Percentiles rank a stretch among this genome's conserved stretches.
Evolutionary conservation across 2,329 filamentous ascomycete genomes (phyloP).

Genomic region (Trichoderma oligosporum): DNA sequence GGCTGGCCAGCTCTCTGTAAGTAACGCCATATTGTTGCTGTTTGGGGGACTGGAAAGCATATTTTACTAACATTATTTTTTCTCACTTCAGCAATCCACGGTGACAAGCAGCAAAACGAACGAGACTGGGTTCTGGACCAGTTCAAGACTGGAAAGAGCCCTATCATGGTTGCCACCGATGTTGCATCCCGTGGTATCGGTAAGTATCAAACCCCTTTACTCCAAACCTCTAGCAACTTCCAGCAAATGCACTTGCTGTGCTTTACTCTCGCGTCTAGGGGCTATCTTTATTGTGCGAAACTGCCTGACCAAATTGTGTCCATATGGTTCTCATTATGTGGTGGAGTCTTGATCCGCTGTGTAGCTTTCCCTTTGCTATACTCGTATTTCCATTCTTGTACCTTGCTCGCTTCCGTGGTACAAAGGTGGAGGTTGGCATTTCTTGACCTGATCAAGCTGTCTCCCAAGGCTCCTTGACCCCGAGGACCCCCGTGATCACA

Average conservation of each 20-base stretch:
- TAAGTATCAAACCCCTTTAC: conserved; percentile 69
- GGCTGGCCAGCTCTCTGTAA: conserved; percentile 95
- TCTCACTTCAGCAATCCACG: conserved; percentile 76
- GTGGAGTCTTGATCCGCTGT: conserved; percentile 74
- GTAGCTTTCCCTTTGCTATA: conserved; percentile 55
- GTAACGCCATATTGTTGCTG: conserved; percentile 34
- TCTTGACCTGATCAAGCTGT: conserved; percentile 74
- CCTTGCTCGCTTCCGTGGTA: conserved; percentile 57
- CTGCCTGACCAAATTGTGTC: conserved; percentile 85
- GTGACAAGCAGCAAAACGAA: conserved; percentile 99
- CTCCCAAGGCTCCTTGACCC: conserved; percentile 53
- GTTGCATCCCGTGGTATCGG: conserved; percentile 99
- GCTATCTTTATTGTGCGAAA: conserved; percentile 84
- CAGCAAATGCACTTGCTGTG: conserved; percentile 60
- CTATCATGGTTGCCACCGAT: conserved; percentile 99
- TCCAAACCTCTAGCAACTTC: conserved; percentile 48
- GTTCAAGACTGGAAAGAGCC: conserved; percentile 99
- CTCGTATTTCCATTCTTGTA: conserved; percentile 74
- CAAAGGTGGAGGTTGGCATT: conserved; percentile 73
- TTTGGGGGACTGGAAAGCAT: conserved; percentile 22
- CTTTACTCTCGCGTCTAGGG: conserved; percentile 91
- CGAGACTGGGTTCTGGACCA: conserved; percentile 99
- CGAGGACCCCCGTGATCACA: conserved; percentile 54
- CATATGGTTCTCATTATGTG: conserved; percentile 71
- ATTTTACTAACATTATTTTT: conserved; percentile 14